Evolutionary conservation across 2,329 filamentous ascomycete species (phyloP), one percentile per base, ranked within the genome.

Genomic region (Aspergillus clavatus): DNA sequence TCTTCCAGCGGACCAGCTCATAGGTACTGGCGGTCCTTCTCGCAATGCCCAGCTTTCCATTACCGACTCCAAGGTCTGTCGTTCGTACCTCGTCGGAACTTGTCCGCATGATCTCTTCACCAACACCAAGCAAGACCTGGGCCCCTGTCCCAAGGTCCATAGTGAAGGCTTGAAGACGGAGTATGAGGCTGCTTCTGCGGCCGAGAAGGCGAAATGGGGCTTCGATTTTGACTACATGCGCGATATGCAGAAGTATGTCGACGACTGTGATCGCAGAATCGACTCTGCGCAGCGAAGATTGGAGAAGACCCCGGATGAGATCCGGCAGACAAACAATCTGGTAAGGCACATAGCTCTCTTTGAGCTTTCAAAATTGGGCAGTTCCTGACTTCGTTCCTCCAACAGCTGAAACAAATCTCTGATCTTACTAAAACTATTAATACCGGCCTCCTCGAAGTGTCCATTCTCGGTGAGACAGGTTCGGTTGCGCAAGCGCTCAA

Each of bases 21-120:
- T 95, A 82, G 88, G 87, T 65, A 81, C 81, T 53, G 84, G 85
- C 46, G 79, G 84, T 47, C 77, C 80, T 47, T 84, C 84, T 39
- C 87, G 85, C 72, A 82, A 83, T 56, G 80, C 87, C 29, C 87
- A 95, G 68, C 80, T 97, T 58, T 85, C 86, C 53, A 86, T 98
- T 59, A 93, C 83, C 48, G 93, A 97, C 69, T 79, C 87, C 43
- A 96, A 95, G 72, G 87, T 95, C 59, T 98, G 93, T 75, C 87
- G 89, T 44, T 96, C 90, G 14, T 97, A 91, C 69, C 80, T 98
- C 40, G 89, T 82, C 51, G 93, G 93, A 59, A 94, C 88, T 47
- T 98, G 93, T 68, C 93, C 93, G 1, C 91, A 97, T 76, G 93
- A 98, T 66, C 88, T 98, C 63, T 98, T 98, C 79, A 98, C 91